Evolutionary conservation across 208 protist genomes (phyloP).

Genomic region (Leishmania major): DNA sequence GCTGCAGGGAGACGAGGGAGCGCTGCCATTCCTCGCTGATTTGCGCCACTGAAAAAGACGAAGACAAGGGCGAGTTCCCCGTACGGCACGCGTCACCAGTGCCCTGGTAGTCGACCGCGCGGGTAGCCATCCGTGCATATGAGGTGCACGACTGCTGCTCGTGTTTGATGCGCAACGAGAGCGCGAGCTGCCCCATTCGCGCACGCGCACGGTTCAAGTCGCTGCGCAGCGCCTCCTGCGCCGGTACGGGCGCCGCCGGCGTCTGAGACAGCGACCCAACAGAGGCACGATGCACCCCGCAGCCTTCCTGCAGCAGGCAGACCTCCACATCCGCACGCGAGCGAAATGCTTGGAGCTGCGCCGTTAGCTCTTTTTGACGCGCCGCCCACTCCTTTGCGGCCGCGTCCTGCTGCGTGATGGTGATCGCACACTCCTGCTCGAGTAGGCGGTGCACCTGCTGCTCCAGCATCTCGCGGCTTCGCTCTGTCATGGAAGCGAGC

Average conservation of each 20-base stretch:
- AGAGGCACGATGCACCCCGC: neutral
- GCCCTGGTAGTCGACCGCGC: neutral
- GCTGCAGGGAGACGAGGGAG: slow-evolving; percentile 20
- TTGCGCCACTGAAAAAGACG: neutral
- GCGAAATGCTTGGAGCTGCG: slow-evolving; percentile 16
- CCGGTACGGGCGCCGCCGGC: neutral
- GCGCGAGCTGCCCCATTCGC: slow-evolving; percentile 3
- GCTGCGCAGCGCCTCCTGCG: neutral
- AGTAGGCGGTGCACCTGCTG: slow-evolving; percentile 14
- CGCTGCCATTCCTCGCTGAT: slow-evolving; percentile 4
- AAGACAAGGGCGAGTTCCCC: neutral
- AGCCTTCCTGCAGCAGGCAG: slow-evolving; percentile 13
- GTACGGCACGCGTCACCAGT: neutral
- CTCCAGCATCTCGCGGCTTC: slow-evolving; percentile 9
- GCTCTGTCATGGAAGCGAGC: slow-evolving; percentile 23
- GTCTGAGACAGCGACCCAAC: neutral
- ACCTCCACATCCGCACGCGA: slow-evolving; percentile 17
- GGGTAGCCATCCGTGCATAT: neutral
- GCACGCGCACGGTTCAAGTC: slow-evolving; percentile 10
- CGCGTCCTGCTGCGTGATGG: slow-evolving; percentile 11
- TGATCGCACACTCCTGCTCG: slow-evolving; percentile 15
- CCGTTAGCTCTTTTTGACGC: slow-evolving; percentile 16
- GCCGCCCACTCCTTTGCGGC: slow-evolving; percentile 4
- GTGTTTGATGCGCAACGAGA: slow-evolving; percentile 10
- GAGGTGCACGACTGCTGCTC: neutral